Conservation (phyloP, 2,329 filamentous ascomycete genomes). For the Phialemonium atrogriseum region DNA sequence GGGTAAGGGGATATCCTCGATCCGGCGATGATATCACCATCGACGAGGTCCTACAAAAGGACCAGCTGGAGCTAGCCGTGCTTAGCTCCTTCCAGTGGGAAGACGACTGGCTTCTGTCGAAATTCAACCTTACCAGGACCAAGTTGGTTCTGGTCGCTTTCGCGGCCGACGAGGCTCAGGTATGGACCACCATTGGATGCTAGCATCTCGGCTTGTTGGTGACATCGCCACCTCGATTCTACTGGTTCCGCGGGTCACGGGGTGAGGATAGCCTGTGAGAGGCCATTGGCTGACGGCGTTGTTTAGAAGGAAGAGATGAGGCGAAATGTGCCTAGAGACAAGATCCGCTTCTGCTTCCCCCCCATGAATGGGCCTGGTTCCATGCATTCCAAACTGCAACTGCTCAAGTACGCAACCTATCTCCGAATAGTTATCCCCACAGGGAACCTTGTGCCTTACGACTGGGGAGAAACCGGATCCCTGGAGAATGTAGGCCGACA, state of each 20-base stretch:
- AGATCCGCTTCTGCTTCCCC: slow-evolving; percentile 71
- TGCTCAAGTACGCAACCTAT: slow-evolving; percentile 69
- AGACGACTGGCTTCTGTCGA: slow-evolving; percentile 66
- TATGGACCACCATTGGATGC: too few species aligned
- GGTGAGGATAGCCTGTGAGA: not conserved
- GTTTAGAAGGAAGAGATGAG: slow-evolving; percentile 44
- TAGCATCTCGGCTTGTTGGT: too few species aligned
- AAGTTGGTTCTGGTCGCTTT: slow-evolving; percentile 55
- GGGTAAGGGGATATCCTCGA: slow-evolving; percentile 55
- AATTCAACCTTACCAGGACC: slow-evolving; percentile 53
- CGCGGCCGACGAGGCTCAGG: slow-evolving; percentile 43
- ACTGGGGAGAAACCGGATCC: slow-evolving; percentile 79
- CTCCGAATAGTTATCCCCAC: slow-evolving; percentile 78
- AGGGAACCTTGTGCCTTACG: slow-evolving; percentile 75
- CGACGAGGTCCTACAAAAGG: slow-evolving; percentile 73
- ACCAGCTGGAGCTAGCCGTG: slow-evolving; percentile 65
- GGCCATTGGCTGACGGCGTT: too few species aligned
- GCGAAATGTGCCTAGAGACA: slow-evolving; percentile 38
- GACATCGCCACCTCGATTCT: not conserved
- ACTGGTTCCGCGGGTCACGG: too few species aligned
- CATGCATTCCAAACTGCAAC: slow-evolving; percentile 93
- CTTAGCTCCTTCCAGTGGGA: slow-evolving; percentile 87
- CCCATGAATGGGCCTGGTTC: slow-evolving; percentile 63
- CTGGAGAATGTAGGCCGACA: slow-evolving; percentile 69
- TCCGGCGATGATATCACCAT: slow-evolving; percentile 70